Base-by-base conservation (phyloP, 768 basidiomycete species). In the Naganishia randhawae region DNA sequence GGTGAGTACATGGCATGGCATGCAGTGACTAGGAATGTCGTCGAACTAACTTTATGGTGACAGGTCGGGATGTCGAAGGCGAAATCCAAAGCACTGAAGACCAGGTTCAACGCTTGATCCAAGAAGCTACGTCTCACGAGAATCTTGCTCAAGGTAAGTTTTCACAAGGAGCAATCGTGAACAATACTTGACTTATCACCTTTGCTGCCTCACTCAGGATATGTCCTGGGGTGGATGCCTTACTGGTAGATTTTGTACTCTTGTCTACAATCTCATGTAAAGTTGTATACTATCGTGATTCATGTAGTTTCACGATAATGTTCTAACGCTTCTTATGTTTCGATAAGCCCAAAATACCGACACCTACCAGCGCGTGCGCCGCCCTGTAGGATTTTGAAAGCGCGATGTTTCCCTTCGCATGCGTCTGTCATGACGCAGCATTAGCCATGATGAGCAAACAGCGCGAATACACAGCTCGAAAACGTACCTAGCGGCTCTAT, bases 141-240 rank as follows among this genome's bases (percentile, higher is more conserved):
- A 80, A 80, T 54, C 71, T 80, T 9, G 69, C 74, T 2, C 78
- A 80, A 69, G 78, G 78, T 77, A 32, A 68, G 74, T 71, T n/a
- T 7, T 37, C 10, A 6, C 52, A 11, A 11, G n/a, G 2, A 25
- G 16, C 32, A 14, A 27, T 19, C 25, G 37, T 27, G 22, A 7
- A 27, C 17, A n/a, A 10, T 1, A 37, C 6, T 22, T n/a, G 50
- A 29, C 57, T 61, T 35, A 61, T 41, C 1, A 2, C 10, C 9
- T 48, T 16, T 48, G 45, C n/a, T 22, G 7, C 25, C 45, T 55
- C 31, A 33, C 1, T 9, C 25, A 61, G 37, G 35, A 10, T 61
- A 55, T 37, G 54, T 61, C 2, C 57, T 41, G 7, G 57, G 57
- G 9, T 61, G 57, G 57, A 61, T 61, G 57, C 57, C 57, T n/a